Conservation (phyloP, 768 basidiomycete genomes). For the Tricholoma hemisulphureum region DNA sequence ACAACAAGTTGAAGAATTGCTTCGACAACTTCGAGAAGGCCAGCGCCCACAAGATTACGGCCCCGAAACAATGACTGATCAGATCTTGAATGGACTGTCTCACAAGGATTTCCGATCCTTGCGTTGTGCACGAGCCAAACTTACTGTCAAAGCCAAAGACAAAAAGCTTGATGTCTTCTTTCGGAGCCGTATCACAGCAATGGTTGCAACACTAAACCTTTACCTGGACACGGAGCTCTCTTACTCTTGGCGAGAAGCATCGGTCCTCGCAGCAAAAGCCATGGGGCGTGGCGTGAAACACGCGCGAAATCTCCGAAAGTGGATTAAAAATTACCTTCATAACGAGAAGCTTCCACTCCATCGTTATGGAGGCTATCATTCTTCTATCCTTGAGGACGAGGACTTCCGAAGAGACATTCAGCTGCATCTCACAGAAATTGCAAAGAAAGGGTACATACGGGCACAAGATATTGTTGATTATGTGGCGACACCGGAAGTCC, state of each 20-base stretch:
- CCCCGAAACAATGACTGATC: conserved; percentile 1
- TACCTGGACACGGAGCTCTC: conserved; percentile 29
- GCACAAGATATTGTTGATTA: conserved; percentile 32
- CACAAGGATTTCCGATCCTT: conserved; percentile 22
- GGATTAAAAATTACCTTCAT: conserved; percentile 23
- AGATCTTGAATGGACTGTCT: conserved; percentile 10
- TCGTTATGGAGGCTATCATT: conserved; percentile 16
- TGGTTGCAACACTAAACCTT: conserved; percentile 34
- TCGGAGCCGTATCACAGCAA: conserved; percentile 24
- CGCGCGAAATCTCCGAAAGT: conserved; percentile 27
- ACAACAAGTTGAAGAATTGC: conserved; percentile 1
- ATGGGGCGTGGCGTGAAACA: conserved; percentile 24
- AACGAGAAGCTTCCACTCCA: conserved; percentile 25
- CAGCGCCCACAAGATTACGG: not conserved
- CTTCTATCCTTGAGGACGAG: conserved; percentile 30
- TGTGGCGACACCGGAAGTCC: conserved; percentile 21
- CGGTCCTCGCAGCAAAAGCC: conserved; percentile 26
- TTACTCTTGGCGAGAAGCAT: conserved; percentile 32
- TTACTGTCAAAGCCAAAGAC: conserved; percentile 21
- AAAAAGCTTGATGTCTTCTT: conserved; percentile 32
- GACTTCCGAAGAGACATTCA: conserved; percentile 27
- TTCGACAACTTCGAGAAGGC: not conserved
- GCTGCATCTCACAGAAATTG: conserved; percentile 25
- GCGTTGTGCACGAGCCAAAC: conserved; percentile 12
- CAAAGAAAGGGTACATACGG: conserved; percentile 24